Percentiles rank a stretch among this genome's conserved stretches.
These are phyloP conservation scores for Botrytis medusae DNA, from an alignment of 2,329 filamentous ascomycete species.

Conservation along the genomic window DNA sequence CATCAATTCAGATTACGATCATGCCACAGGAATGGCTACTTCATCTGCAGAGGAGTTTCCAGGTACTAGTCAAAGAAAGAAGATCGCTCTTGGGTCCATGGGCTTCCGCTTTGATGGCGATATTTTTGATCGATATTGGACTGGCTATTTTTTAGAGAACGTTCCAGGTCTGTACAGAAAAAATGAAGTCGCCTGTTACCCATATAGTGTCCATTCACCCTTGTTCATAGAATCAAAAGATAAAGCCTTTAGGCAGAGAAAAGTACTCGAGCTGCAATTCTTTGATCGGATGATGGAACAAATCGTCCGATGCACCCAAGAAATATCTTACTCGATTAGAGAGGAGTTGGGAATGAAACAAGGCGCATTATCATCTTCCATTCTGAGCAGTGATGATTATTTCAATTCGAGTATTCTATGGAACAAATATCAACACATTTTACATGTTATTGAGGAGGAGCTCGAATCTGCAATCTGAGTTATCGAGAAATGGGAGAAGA, in stretches of 20 bases:
- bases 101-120: background rate
- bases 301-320: background rate
- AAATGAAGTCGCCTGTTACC: fast-evolving
- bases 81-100: background rate
- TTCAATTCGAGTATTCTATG: background rate
- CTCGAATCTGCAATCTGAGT: background rate
- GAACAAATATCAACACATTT: background rate
- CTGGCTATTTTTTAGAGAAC: background rate
- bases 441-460: background rate
- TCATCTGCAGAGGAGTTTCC: background rate
- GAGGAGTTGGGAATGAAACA: background rate
- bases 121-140: background rate
- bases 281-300: background rate
- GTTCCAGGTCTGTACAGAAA: background rate
- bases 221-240: background rate
- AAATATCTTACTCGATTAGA: background rate
- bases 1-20: background rate
- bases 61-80: background rate
- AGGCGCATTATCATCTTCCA: background rate
- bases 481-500: background rate
- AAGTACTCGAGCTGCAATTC: background rate
- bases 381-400: background rate
- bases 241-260: background rate
- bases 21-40: background rate
- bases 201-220: fast-evolving